Percentiles rank a stretch among this genome's conserved stretches.
Evolutionary conservation across 2,329 filamentous ascomycete genomes (phyloP).

Genomic region (Pyricularia grisea): DNA sequence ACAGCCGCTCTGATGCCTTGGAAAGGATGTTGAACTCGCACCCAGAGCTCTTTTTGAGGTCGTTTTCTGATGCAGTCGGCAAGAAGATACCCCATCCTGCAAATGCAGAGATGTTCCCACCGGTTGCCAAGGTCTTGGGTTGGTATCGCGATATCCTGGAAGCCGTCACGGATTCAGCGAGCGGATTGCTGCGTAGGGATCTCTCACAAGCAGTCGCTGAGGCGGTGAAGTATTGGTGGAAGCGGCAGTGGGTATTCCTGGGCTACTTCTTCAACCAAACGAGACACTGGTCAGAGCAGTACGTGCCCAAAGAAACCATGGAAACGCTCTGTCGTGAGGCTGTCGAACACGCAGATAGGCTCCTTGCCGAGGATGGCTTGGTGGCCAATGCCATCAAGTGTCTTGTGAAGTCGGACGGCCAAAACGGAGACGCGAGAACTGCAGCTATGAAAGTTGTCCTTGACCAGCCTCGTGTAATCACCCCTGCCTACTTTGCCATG

Average conservation of each 20-base stretch:
- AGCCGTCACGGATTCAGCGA: conserved; percentile 44
- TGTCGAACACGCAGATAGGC: conserved; percentile 83
- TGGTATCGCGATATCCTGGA: conserved; percentile 48
- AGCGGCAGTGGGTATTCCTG: conserved; percentile 71
- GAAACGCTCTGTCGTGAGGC: conserved; percentile 88
- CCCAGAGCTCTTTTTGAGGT: conserved; percentile 31
- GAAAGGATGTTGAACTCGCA: conserved; percentile 33
- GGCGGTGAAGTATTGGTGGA: conserved; percentile 72
- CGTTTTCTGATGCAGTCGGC: conserved; percentile 32
- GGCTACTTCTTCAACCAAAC: conserved; percentile 75
- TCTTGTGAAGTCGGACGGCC: conserved; percentile 7
- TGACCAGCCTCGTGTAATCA: conserved; percentile 49
- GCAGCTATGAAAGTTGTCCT: conserved; percentile 42
- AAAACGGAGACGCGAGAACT: conserved; percentile 17
- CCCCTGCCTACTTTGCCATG: conserved; percentile 76
- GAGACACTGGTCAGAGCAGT: conserved; percentile 67
- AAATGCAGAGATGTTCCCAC: conserved; percentile 23
- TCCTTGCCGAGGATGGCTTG: conserved; percentile 78
- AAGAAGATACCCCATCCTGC: conserved; percentile 12
- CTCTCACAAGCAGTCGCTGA: conserved; percentile 52
- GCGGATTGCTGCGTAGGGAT: conserved; percentile 44
- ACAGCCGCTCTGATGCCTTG: conserved; percentile 40
- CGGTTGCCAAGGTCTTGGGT: conserved; percentile 46
- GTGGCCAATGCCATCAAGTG: conserved; percentile 58
- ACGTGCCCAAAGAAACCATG: conserved; percentile 67